Base-by-base conservation (phyloP, 129 eudicot genomes). In the Saposhnikovia divaricata region DNA sequence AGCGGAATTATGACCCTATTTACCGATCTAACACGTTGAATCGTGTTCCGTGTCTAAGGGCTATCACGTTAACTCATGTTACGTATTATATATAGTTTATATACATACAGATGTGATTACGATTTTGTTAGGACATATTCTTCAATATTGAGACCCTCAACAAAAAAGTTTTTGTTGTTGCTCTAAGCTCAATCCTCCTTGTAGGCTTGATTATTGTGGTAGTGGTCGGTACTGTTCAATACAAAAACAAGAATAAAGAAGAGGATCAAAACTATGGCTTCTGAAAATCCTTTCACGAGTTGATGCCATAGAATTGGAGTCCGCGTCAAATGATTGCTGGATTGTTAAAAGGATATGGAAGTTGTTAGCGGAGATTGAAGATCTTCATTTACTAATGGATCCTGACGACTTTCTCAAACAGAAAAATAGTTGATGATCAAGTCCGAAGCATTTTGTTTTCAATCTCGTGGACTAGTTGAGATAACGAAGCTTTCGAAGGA, bases 341-440 rank as follows among this genome's bases (percentile, higher is more conserved):
- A 53, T 91, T 43, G 85, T 93, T 0, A 93, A 88, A 61, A 87
- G 87, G 31, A 78, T 86, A 5, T 93, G 98, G 98, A 88, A 80
- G 39, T 72, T 93, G 3, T 74, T 91, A 37, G 65, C 82, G 0
- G 88, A 88, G 37, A 83, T 93, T 5, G 89, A 85, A 75, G 93
- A 91, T 79, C 84, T 91, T 4, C 98, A 91, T 46, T 53, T 91
- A 9, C 43, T 93, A 5, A 91, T 91, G 96, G 98, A 93, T 75
- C 97, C 97, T 0, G 88, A 89, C 38, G 98, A 93, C 81, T 91
- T 93, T 31, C 81, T 93, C 21, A 83, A 84, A 2, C 77, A 89
- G 43, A 91, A 93, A 65, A 85, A 79, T 48, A 91, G 83, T 85
- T 93, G 5, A 61, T 85, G 59, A 82, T 93, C 80, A 93, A 87